These are phyloP conservation scores for Paxillus rubicundulus DNA, from an alignment of 768 basidiomycete genomes.

Conservation along the genomic window DNA sequence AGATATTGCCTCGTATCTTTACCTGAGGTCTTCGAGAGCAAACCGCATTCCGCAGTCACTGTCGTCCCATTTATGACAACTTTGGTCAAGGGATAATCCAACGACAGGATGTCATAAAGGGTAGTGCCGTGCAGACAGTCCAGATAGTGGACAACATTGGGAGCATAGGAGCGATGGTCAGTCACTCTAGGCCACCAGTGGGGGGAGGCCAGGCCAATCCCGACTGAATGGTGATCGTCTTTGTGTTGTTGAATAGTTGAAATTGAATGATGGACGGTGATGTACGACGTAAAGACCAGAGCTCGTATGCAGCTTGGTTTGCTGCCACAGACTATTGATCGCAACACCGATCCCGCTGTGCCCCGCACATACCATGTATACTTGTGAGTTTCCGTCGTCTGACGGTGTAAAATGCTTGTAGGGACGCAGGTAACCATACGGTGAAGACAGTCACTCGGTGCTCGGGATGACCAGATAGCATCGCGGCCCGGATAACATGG, in stretches of 20 bases:
- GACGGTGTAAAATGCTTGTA: constrained; percentile 6
- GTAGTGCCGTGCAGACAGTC: constrained; percentile 10
- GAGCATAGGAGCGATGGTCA: neutral
- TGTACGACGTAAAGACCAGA: constrained; percentile 20
- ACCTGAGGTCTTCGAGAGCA: constrained; percentile 10
- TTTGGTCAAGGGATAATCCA: neutral
- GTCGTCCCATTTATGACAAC: constrained; percentile 17
- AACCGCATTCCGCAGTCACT: constrained; percentile 14
- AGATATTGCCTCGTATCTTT: neutral
- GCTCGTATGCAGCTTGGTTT: constrained; percentile 16
- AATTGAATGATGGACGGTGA: constrained; percentile 23
- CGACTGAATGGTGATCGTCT: neutral
- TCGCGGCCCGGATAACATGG: neutral
- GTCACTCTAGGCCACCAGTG: neutral
- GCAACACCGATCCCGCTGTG: constrained; percentile 25
- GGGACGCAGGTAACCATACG: neutral
- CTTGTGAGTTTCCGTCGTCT: constrained; percentile 15
- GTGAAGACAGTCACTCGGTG: neutral
- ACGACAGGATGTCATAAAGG: constrained; percentile 17
- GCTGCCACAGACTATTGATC: constrained; percentile 15
- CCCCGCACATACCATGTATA: constrained; percentile 14
- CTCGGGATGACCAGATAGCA: constrained; percentile 4
- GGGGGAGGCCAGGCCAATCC: neutral
- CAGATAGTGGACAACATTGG: neutral
- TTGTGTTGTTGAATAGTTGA: constrained; percentile 11